A percentile compares a stretch with the other conserved stretches of the same genome.
Conservation (phyloP, 31 red algal genomes). For the Odonthalia washingtoniensis region DNA sequence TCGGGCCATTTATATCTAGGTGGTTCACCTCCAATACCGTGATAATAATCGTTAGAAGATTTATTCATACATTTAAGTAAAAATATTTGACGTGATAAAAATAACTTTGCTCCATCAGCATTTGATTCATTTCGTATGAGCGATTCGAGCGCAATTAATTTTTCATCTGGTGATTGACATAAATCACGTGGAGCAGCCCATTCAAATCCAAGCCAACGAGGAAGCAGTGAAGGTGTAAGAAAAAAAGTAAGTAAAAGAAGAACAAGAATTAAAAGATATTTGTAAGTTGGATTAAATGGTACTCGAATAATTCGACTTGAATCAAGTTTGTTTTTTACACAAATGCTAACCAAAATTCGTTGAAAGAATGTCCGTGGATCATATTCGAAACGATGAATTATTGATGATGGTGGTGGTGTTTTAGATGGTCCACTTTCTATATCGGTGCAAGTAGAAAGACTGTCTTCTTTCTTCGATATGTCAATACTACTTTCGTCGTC, state of each 20-base stretch:
- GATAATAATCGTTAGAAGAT: slow-evolving; percentile 51
- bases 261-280: slow-evolving; percentile 45
- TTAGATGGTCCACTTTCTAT: too few species aligned
- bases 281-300: slow-evolving; percentile 35
- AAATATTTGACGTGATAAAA: slow-evolving; percentile 48
- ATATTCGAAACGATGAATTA: slow-evolving; percentile 58
- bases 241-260: slow-evolving; percentile 40
- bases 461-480: too few species aligned
- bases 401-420: too few species aligned
- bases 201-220: slow-evolving; percentile 59
- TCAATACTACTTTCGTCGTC: too few species aligned
- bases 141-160: slow-evolving; percentile 17
- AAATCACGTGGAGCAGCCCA: slow-evolving; percentile 68
- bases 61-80: slow-evolving; percentile 61
- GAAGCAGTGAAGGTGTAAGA: slow-evolving; percentile 58
- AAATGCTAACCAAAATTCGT: slow-evolving; percentile 43
- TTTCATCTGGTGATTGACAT: slow-evolving; percentile 57
- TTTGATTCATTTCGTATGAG: slow-evolving; percentile 14
- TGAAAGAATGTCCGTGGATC: slow-evolving; percentile 26
- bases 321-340: slow-evolving; percentile 68
- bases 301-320: slow-evolving; percentile 59
- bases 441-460: too few species aligned
- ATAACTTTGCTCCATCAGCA: slow-evolving; percentile 26
- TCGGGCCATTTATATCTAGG: slow-evolving; percentile 57
- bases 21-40: slow-evolving; percentile 20